Conservation (phyloP, 2,329 filamentous ascomycete genomes). For the Cylindrodendrum hubeiense region DNA sequence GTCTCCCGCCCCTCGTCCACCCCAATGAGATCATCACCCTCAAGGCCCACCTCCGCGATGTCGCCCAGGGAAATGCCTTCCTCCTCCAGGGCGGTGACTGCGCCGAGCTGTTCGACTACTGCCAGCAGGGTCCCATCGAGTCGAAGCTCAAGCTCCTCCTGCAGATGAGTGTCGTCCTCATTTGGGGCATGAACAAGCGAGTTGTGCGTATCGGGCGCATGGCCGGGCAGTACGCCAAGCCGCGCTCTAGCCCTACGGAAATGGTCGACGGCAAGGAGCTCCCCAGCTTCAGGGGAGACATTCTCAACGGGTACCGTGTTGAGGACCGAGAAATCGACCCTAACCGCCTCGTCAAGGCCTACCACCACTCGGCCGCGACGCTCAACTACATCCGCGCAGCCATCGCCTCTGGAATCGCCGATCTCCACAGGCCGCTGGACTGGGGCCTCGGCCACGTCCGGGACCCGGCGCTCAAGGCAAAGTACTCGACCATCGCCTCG, state of each 20-base stretch:
- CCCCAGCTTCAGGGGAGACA: slow-evolving; percentile 93
- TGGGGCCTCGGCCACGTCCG: slow-evolving; percentile 95
- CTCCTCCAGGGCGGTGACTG: slow-evolving; percentile 97
- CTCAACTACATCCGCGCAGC: slow-evolving; percentile 92
- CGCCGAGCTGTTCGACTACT: slow-evolving; percentile 97
- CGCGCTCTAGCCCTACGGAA: slow-evolving; percentile 89
- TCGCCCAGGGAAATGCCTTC: slow-evolving; percentile 91
- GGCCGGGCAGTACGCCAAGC: slow-evolving; percentile 98
- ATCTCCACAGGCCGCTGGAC: slow-evolving; percentile 92
- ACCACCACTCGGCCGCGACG: slow-evolving; percentile 95
- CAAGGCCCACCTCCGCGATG: slow-evolving; percentile 83
- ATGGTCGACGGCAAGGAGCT: slow-evolving; percentile 83
- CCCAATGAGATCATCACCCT: slow-evolving; percentile 84
- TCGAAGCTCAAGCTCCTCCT: slow-evolving; percentile 96
- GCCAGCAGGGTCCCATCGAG: slow-evolving; percentile 88
- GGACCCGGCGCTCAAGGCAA: slow-evolving; percentile 83
- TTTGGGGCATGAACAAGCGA: slow-evolving; percentile 85
- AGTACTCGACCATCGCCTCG: slow-evolving; percentile 86
- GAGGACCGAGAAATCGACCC: slow-evolving; percentile 87
- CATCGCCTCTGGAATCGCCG: slow-evolving; percentile 88
- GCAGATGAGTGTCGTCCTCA: slow-evolving; percentile 96
- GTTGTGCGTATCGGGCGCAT: slow-evolving; percentile 96
- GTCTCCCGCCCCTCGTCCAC: slow-evolving; percentile 83
- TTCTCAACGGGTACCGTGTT: slow-evolving; percentile 87
- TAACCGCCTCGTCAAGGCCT: slow-evolving; percentile 85